Percentiles rank a stretch among this genome's conserved stretches.
Conservation (phyloP, 768 basidiomycete genomes). For the Dacryopinax spathularia region DNA sequence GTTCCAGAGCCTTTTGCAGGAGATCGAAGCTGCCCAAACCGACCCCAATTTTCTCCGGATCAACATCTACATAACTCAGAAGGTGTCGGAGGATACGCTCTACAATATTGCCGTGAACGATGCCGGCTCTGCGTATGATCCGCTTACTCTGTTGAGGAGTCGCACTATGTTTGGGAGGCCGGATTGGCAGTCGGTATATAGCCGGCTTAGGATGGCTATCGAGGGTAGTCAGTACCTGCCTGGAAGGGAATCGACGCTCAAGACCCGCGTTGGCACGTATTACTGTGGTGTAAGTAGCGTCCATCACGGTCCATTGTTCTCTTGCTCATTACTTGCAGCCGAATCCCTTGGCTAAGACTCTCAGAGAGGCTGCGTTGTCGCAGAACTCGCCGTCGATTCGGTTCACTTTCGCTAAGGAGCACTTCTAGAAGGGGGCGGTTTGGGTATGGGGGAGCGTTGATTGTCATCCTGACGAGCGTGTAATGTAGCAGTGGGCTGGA, state of each 20-base stretch:
- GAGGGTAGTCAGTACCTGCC: conserved; percentile 71
- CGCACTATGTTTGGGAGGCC: conserved; percentile 88
- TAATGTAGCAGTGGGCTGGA: neutral
- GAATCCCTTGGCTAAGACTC: conserved; percentile 51
- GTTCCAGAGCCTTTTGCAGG: conserved; percentile 81
- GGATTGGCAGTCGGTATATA: conserved; percentile 73
- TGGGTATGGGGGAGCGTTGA: neutral
- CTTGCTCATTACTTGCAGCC: conserved; percentile 26
- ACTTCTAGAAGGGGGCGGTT: conserved; percentile 14
- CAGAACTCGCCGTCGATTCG: conserved; percentile 43
- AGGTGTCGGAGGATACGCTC: conserved; percentile 71
- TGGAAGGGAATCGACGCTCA: conserved; percentile 61
- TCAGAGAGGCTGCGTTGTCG: conserved; percentile 54
- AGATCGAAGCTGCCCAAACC: conserved; percentile 76
- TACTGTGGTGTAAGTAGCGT: conserved; percentile 64
- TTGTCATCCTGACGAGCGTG: neutral
- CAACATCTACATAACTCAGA: conserved; percentile 80
- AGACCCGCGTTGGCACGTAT: conserved; percentile 75
- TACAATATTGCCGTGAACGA: conserved; percentile 88
- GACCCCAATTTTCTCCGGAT: conserved; percentile 89
- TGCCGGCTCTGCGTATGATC: conserved; percentile 72
- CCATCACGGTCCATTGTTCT: neutral
- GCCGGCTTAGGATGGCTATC: conserved; percentile 58
- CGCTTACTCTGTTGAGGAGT: conserved; percentile 72
- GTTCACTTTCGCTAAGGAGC: conserved; percentile 73